Percentiles rank a stretch among this genome's conserved stretches.
Conservation (phyloP, 148 eudicot genomes). For the Rhododendron molle region DNA sequence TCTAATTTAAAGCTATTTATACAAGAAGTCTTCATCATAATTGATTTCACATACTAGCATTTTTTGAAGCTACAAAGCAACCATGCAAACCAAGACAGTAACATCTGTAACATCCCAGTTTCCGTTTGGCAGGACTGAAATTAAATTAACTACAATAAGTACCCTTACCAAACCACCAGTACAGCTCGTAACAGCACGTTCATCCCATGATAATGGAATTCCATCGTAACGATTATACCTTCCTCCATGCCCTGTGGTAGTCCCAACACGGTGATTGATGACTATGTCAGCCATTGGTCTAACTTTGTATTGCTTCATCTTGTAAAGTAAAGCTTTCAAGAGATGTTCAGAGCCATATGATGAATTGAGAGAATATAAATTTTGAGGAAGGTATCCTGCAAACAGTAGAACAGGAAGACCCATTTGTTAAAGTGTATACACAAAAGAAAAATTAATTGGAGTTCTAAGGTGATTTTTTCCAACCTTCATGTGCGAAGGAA, state of each 20-base stretch:
- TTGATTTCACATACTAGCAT: neutral
- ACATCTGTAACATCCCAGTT: neutral
- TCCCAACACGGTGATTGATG: constrained; percentile 85
- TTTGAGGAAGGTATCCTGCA: constrained; percentile 91
- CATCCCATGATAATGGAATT: constrained; percentile 80
- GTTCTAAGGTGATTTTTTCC: constrained; percentile 5
- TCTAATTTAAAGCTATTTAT: neutral
- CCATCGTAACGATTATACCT: constrained; percentile 94
- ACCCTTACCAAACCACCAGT: constrained; percentile 80
- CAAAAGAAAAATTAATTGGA: neutral
- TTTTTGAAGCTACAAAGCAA: neutral
- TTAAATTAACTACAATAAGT: neutral
- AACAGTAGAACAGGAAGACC: neutral
- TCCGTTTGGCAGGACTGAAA: neutral
- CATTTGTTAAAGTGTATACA: neutral
- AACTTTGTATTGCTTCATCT: constrained; percentile 71
- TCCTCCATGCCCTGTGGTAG: constrained; percentile 73
- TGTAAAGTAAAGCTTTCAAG: constrained; percentile 63
- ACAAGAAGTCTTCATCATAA: neutral
- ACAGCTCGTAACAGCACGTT: constrained; percentile 84
- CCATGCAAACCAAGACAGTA: neutral
- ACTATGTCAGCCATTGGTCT: constrained; percentile 96
- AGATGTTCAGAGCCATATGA: constrained; percentile 75
- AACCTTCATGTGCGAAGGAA: constrained; percentile 80
- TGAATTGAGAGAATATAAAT: constrained; percentile 79